A percentile compares a stretch with the other conserved stretches of the same genome.
phyloP scores from a whole-genome alignment of 371 early-diverging fungal species.

The Quaeritorhiza haematococci region DNA sequence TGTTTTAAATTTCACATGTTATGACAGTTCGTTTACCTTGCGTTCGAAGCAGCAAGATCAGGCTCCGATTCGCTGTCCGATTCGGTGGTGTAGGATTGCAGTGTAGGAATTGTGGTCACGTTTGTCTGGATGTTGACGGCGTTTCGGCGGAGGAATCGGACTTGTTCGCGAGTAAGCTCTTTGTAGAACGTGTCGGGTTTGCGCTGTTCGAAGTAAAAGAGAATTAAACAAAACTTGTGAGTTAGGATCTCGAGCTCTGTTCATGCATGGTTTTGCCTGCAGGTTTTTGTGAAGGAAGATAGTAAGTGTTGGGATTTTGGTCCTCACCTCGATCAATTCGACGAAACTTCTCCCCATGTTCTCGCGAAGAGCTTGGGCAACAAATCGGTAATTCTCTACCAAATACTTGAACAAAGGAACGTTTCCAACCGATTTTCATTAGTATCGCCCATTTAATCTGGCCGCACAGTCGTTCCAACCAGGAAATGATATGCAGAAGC shows the following conservation, averaged over 20 bases:
- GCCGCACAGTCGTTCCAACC: background rate
- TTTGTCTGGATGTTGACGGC: slow-evolving; percentile 37
- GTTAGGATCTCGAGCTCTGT: background rate
- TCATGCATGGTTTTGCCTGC: no score
- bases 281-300: no score
- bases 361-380: slow-evolving; percentile 29
- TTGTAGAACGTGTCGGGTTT: slow-evolving; percentile 50
- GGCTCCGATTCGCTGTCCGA: slow-evolving; percentile 26
- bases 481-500: background rate
- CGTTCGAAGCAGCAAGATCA: slow-evolving; percentile 1
- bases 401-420: slow-evolving; percentile 20
- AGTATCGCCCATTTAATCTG: background rate
- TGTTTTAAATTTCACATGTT: no score
- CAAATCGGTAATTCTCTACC: slow-evolving; percentile 29
- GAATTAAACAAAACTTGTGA: background rate
- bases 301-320: no score
- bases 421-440: background rate
- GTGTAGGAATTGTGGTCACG: slow-evolving; percentile 2
- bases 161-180: slow-evolving; percentile 50
- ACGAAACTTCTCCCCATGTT: slow-evolving; percentile 50
- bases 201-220: slow-evolving; percentile 14
- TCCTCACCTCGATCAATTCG: slow-evolving; percentile 40
- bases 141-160: slow-evolving; percentile 44
- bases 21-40: background rate
- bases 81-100: background rate